A percentile compares a stretch with the other conserved stretches of the same genome.
Evolutionary conservation across 1,284 basidiomycete genomes (phyloP).

Genomic region (Naganishia liquefaciens): DNA sequence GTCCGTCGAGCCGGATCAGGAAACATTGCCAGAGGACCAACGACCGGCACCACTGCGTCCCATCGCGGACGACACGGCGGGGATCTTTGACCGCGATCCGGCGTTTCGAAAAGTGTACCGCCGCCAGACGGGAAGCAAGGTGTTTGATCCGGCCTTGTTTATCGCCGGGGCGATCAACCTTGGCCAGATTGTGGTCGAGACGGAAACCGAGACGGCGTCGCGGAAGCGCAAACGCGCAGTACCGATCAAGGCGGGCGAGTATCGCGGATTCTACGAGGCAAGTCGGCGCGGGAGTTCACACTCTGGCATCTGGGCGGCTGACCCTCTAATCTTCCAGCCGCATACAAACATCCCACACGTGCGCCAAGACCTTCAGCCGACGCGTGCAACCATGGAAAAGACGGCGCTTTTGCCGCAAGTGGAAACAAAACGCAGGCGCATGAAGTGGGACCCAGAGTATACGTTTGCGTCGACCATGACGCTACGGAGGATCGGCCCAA

Average conservation of each 20-base stretch:
- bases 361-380: slow-evolving; percentile 48
- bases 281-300: slow-evolving; percentile 30
- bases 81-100: neutral
- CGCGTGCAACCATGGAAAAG: slow-evolving; percentile 34
- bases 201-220: slow-evolving; percentile 28
- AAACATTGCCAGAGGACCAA: slow-evolving; percentile 36
- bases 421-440: slow-evolving; percentile 21
- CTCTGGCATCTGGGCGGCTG: neutral
- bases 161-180: neutral
- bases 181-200: slow-evolving; percentile 27
- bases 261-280: slow-evolving; percentile 47
- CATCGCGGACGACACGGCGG: slow-evolving; percentile 2
- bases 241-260: slow-evolving; percentile 39
- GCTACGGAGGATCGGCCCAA: slow-evolving; percentile 33
- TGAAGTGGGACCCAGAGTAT: slow-evolving; percentile 24
- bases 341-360: slow-evolving; percentile 52
- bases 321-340: slow-evolving; percentile 40
- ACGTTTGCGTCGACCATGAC: slow-evolving; percentile 25
- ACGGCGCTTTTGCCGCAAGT: slow-evolving; percentile 44
- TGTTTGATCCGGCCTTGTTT: slow-evolving; percentile 4
- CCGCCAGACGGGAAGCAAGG: neutral
- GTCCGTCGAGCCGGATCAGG: slow-evolving; percentile 19
- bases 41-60: neutral
- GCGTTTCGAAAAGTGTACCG: slow-evolving; percentile 18
- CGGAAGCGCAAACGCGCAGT: slow-evolving; percentile 36